Conservation (phyloP, 2,329 filamentous ascomycete species). For the Cladosporium velox region DNA sequence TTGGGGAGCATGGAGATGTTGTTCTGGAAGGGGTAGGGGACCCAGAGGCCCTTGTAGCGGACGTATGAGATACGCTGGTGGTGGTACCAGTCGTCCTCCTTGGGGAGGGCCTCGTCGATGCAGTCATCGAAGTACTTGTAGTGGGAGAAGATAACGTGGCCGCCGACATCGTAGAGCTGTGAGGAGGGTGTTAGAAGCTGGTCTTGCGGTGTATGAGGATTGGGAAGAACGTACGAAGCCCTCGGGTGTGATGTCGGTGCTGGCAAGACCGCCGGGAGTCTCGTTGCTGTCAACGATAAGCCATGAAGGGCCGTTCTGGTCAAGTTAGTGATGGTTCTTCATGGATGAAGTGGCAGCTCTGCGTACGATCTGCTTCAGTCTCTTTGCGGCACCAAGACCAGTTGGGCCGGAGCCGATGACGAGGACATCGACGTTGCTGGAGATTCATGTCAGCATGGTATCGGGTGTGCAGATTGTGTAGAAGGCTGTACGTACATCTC, state of each 20-base stretch:
- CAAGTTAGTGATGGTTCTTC: slow-evolving; percentile 16
- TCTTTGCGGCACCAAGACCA: slow-evolving; percentile 95
- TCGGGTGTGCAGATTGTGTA: not conserved
- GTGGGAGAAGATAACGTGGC: slow-evolving; percentile 98
- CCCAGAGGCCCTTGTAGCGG: slow-evolving; percentile 93
- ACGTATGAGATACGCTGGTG: slow-evolving; percentile 99
- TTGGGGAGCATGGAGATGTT: slow-evolving; percentile 98
- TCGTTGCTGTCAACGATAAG: slow-evolving; percentile 91
- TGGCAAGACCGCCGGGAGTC: slow-evolving; percentile 91
- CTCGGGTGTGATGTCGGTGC: slow-evolving; percentile 91
- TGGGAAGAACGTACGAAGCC: slow-evolving; percentile 76
- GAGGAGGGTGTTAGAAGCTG: slow-evolving; percentile 20
- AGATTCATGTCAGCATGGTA: slow-evolving; percentile 21
- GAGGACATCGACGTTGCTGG: slow-evolving; percentile 90
- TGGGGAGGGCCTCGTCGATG: slow-evolving; percentile 93
- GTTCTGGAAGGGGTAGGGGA: slow-evolving; percentile 99
- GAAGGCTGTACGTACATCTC: slow-evolving; percentile 32
- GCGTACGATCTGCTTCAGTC: slow-evolving; percentile 90
- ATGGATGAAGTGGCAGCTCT: slow-evolving; percentile 15
- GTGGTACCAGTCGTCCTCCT: slow-evolving; percentile 91
- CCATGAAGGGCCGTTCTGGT: slow-evolving; percentile 88
- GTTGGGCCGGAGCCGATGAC: slow-evolving; percentile 98
- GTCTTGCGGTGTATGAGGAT: slow-evolving; percentile 13
- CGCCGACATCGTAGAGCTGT: slow-evolving; percentile 96
- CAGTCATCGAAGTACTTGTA: slow-evolving; percentile 99